Evolutionary conservation across 805 yeast genomes (phyloP).

Genomic region (Candida stauntonica): DNA sequence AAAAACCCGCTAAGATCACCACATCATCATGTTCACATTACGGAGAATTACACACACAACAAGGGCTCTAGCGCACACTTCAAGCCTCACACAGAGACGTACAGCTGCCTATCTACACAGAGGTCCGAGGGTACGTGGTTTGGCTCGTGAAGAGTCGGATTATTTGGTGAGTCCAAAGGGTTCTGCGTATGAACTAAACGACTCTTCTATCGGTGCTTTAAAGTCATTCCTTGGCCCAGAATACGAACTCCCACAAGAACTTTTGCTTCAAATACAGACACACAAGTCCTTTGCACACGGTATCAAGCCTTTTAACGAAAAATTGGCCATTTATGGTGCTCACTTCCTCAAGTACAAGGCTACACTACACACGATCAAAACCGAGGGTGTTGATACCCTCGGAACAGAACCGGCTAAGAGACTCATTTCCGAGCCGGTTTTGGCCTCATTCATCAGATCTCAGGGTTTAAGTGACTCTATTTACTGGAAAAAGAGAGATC

Average conservation of each 20-base stretch:
- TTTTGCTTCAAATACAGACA: conserved; percentile 76
- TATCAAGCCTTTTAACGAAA: conserved; percentile 82
- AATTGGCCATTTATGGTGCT: conserved; percentile 67
- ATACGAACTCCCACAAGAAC: conserved; percentile 52
- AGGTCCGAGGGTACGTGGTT: conserved; percentile 60
- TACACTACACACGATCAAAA: conserved; percentile 29
- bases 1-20: too few relatives aligned
- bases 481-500: conserved; percentile 64
- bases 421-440: conserved; percentile 44
- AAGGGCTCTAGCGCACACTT: not conserved
- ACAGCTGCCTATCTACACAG: conserved; percentile 37
- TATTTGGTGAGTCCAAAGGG: conserved; percentile 47
- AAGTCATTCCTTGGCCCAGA: conserved; percentile 46
- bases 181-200: conserved; percentile 46
- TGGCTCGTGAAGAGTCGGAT: conserved; percentile 65
- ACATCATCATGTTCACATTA: conserved; percentile 19
- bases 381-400: conserved; percentile 41
- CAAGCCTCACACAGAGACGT: conserved; percentile 17
- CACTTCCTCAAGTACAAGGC: conserved; percentile 49
- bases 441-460: conserved; percentile 49
- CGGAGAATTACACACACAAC: conserved; percentile 11
- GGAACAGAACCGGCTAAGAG: conserved; percentile 53
- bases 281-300: conserved; percentile 96
- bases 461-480: conserved; percentile 47
- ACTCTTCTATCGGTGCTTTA: conserved; percentile 44